phyloP scores from a whole-genome alignment of 106 monocot species.

The Phalaenopsis aphrodite region DNA sequence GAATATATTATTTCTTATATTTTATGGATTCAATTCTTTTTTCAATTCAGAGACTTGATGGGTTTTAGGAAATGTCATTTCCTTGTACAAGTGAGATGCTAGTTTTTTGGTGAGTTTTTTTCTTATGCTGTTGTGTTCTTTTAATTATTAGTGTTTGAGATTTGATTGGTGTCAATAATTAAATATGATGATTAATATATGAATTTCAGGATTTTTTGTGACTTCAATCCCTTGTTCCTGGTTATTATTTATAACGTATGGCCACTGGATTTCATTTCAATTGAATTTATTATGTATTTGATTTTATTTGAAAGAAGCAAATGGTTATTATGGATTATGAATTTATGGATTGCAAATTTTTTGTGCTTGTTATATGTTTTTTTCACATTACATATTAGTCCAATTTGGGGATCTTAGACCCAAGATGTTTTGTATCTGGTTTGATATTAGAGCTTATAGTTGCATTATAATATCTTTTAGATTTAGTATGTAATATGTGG shows the following conservation, averaged over 20 bases:
- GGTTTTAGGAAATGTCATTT: background rate
- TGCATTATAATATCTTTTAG: no score
- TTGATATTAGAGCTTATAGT: no score
- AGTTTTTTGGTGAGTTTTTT: background rate
- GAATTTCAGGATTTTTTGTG: background rate
- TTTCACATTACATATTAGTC: no score
- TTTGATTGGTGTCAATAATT: background rate
- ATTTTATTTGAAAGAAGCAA: background rate
- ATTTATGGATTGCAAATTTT: no score
- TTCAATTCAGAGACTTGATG: background rate
- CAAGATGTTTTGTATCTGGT: no score
- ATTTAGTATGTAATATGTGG: no score
- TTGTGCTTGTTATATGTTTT: no score
- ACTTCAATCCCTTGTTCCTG: background rate
- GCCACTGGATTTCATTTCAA: background rate
- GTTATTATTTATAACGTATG: background rate
- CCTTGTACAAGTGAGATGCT: background rate
- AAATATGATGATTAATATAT: background rate
- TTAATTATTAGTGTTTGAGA: background rate
- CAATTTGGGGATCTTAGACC: no score
- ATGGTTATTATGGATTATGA: background rate
- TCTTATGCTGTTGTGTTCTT: background rate
- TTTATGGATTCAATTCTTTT: background rate
- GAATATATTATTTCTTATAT: background rate
- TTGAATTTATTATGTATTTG: background rate